Conservation (phyloP, 805 yeast genomes). For the Candida gorgasii region DNA sequence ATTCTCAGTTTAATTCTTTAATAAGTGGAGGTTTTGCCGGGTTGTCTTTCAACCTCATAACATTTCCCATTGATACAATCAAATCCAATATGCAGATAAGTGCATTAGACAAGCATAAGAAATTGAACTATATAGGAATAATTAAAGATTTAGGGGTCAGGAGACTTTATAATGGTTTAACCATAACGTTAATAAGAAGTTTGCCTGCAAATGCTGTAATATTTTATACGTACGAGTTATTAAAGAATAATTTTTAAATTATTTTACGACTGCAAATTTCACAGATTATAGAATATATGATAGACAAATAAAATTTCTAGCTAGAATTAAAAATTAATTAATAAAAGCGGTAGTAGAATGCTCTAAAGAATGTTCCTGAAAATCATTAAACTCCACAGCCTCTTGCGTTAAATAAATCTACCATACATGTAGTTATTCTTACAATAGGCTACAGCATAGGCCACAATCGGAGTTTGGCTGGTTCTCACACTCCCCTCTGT, state of each 20-base stretch:
- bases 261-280: slow-evolving; percentile 2
- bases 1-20: slow-evolving; percentile 55
- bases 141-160: slow-evolving; percentile 52
- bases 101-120: slow-evolving; percentile 23
- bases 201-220: slow-evolving; percentile 90
- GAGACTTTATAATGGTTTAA: slow-evolving; percentile 82
- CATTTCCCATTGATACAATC: slow-evolving; percentile 89
- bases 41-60: slow-evolving; percentile 70
- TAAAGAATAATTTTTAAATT: slow-evolving; percentile 34
- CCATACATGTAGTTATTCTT: too few relatives aligned
- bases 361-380: too few relatives aligned
- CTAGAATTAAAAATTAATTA: too few relatives aligned
- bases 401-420: too few relatives aligned
- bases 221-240: slow-evolving; percentile 73
- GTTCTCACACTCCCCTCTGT: neutral
- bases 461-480: too few relatives aligned
- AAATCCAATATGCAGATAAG: slow-evolving; percentile 82
- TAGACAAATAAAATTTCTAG: too few relatives aligned
- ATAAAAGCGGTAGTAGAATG: too few relatives aligned
- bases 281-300: slow-evolving; percentile 1
- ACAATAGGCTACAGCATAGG: too few relatives aligned
- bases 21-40: slow-evolving; percentile 89
- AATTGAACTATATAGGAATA: slow-evolving; percentile 23
- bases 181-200: slow-evolving; percentile 77
- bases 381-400: too few relatives aligned